phyloP scores from a whole-genome alignment of 2,329 filamentous ascomycete genomes.

The Aspergillus calidoustus region DNA sequence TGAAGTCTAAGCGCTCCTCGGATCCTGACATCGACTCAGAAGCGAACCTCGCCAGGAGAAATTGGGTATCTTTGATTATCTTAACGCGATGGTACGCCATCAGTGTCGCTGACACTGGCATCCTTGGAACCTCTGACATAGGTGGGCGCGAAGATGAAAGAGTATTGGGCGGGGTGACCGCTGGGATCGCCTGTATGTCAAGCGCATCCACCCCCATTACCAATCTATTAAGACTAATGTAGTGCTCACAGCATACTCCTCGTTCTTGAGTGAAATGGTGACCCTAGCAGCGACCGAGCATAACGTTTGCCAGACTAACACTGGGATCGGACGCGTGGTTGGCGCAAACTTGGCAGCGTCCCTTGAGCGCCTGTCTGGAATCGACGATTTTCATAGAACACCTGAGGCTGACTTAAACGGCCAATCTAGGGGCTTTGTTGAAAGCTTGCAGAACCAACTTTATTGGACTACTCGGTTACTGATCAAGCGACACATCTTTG shows the following conservation, averaged over 20 bases:
- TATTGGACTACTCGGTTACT: constrained; percentile 49
- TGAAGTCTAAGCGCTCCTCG: constrained; percentile 39
- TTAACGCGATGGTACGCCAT: constrained; percentile 48
- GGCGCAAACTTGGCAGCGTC: constrained; percentile 41
- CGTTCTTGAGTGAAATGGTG: constrained; percentile 42
- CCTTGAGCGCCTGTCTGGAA: constrained; percentile 43
- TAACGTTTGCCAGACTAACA: constrained; percentile 42
- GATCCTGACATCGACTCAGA: constrained; percentile 47
- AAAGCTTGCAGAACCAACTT: constrained; percentile 46
- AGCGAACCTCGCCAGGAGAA: constrained; percentile 44
- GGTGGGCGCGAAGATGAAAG: constrained; percentile 45
- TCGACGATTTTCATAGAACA: constrained; percentile 40
- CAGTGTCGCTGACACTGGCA: constrained; percentile 45
- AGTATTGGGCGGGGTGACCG: constrained; percentile 40
- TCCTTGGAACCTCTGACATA: constrained; percentile 44
- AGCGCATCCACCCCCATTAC: not conserved
- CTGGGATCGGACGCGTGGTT: constrained; percentile 42
- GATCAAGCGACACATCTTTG: constrained; percentile 49
- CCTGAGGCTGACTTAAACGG: constrained; percentile 33
- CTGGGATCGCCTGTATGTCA: constrained; percentile 45
- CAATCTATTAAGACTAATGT: constrained; percentile 10
- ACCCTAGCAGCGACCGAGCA: constrained; percentile 39
- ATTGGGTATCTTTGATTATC: constrained; percentile 46
- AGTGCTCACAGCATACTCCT: constrained; percentile 38
- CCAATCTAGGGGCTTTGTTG: constrained; percentile 33